Evolutionary conservation across 345 rosid species (phyloP).

Genomic region (Citrus sp.): DNA sequence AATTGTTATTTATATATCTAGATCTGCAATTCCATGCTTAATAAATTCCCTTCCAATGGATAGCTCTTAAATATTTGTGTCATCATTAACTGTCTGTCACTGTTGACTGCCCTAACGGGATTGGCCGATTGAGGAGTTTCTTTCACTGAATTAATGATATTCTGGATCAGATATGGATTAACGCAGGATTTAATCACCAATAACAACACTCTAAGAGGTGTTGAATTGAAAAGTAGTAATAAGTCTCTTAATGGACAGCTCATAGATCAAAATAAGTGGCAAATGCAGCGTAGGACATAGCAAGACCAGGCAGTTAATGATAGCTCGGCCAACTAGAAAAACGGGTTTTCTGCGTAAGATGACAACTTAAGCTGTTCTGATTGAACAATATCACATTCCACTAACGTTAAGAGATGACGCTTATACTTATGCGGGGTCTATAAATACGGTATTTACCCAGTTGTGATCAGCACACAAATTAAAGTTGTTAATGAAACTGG

Average conservation of each 20-base stretch:
- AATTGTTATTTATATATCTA: no score
- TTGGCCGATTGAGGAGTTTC: neutral
- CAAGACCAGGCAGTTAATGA: neutral
- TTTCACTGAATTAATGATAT: neutral
- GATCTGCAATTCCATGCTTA: neutral
- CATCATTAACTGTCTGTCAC: neutral
- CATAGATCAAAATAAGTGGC: neutral
- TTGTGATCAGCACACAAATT: constrained; percentile 7
- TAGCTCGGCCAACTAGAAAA: neutral
- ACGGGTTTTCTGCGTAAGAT: neutral
- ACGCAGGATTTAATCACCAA: neutral
- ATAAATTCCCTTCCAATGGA: neutral
- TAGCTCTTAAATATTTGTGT: neutral
- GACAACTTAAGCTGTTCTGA: neutral
- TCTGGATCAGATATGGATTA: neutral
- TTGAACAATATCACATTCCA: neutral
- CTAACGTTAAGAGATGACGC: neutral
- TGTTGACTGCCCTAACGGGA: neutral
- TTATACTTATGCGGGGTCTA: constrained; percentile 1
- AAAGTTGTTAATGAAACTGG: neutral
- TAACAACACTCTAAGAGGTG: no score
- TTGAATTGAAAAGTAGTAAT: neutral
- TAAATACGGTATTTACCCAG: constrained; percentile 19
- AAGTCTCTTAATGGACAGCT: neutral
- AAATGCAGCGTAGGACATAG: neutral